Evolutionary conservation across 129 eudicot species (phyloP), one percentile per base, ranked within the genome.

Genomic region (Saposhnikovia divaricata): DNA sequence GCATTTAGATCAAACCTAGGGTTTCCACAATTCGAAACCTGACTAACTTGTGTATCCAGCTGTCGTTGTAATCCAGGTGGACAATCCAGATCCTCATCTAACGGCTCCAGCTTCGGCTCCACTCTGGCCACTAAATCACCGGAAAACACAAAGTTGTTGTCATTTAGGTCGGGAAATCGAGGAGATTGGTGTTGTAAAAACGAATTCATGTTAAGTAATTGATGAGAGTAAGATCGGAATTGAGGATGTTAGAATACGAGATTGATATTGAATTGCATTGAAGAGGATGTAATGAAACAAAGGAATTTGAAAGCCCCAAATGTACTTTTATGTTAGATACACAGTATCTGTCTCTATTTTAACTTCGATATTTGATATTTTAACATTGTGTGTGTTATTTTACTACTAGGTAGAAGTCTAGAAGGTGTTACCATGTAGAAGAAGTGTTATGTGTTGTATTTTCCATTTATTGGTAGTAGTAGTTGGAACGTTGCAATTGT

Each of bases 31-130:
- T 2, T 51, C 9, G 59, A 51, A 51, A 16, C 59, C 0, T 19
- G 50, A 46, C 50, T 46, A 46, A 46, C 50, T 46, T 46, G 50
- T 46, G 11, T 46, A 46, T 46, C 50, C 50, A 46, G 50, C 50
- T 46, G 50, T 46, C 50, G 50, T 1, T 11, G 15, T 46, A 46
- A 46, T 46, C 74, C 78, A n/a, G 84, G 78, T 14, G 57, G 55
- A 74, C 40, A 15, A 40, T 77, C 78, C 12, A 79, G 81, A 14
- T 83, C 75, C 23, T 87, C 82, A 47, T 86, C 90, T 3, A 87
- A 40, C 0, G 90, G 89, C 83, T 87, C 91, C 34, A 82, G 81
- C 74, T 84, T 88, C 0, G 96, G 96, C 75, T 93, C 93, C 38
- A 83, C 79, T 78, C 83, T 93, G 0, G 93, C 91, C 74, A 78